Conservation (phyloP, 257 asterid species). For the Plectranthus barbatus region DNA sequence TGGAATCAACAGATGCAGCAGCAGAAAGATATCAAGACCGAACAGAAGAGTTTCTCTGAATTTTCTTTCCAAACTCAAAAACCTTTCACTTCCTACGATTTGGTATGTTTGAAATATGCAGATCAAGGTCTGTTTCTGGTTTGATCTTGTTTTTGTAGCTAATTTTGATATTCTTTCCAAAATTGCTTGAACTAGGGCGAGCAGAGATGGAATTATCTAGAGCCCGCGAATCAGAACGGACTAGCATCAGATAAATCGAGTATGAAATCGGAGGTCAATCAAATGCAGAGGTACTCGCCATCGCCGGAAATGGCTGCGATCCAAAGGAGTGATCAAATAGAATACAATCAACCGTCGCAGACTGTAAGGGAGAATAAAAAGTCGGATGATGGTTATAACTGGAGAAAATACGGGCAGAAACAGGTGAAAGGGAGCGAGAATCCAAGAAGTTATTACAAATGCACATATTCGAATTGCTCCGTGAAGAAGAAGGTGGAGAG, state of each 20-base stretch:
- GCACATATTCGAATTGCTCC: conserved; percentile 65
- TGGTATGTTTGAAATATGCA: conserved; percentile 1
- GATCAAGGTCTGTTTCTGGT: not conserved
- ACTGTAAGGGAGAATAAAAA: conserved; percentile 24
- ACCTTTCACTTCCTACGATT: conserved; percentile 3
- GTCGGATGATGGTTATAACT: conserved; percentile 77
- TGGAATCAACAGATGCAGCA: conserved; percentile 6
- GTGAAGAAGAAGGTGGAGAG: conserved; percentile 72
- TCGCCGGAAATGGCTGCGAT: conserved; percentile 36
- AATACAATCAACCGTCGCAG: conserved; percentile 29
- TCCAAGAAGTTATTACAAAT: conserved; percentile 85
- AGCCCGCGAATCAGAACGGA: conserved; percentile 23
- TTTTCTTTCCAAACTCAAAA: conserved; percentile 58
- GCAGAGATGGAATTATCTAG: conserved; percentile 37
- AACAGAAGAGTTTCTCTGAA: conserved; percentile 35
- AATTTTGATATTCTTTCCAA: not conserved
- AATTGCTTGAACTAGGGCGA: conserved; percentile 30
- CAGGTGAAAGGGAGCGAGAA: conserved; percentile 89
- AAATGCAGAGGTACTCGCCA: conserved; percentile 32
- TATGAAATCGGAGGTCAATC: conserved; percentile 21
- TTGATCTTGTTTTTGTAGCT: not conserved
- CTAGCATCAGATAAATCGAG: conserved; percentile 14
- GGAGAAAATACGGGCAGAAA: conserved; percentile 93
- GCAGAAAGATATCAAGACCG: conserved; percentile 25
- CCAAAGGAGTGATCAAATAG: conserved; percentile 23